These are phyloP conservation scores for Adansonia rubrostipa DNA, from an alignment of 441 rosid genomes.

Conservation along the genomic window DNA sequence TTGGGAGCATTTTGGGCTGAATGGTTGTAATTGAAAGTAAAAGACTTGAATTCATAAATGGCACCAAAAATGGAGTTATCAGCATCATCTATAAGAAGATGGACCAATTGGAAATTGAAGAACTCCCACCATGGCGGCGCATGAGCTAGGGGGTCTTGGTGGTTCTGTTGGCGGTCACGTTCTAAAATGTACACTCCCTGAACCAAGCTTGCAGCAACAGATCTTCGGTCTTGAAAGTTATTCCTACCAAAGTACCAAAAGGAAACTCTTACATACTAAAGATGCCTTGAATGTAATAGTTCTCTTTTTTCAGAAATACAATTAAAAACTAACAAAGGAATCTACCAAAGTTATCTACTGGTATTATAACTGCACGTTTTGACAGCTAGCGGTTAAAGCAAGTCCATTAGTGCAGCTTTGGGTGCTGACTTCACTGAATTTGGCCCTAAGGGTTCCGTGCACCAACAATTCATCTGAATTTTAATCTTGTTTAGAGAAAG, in stretches of 20 bases:
- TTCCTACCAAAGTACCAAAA: conserved; percentile 37
- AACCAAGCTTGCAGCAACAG: conserved; percentile 55
- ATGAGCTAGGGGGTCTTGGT: conserved; percentile 43
- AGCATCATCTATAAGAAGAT: conserved; percentile 33
- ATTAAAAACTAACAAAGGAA: neutral
- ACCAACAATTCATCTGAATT: neutral
- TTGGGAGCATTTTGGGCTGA: too few species aligned
- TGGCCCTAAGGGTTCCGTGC: neutral
- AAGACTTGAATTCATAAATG: too few species aligned
- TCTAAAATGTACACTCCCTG: conserved; percentile 53
- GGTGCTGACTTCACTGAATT: conserved; percentile 2
- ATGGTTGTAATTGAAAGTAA: too few species aligned
- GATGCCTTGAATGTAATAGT: neutral
- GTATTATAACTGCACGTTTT: neutral
- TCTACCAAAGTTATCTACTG: neutral
- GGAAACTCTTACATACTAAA: neutral
- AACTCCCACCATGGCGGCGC: conserved; percentile 59
- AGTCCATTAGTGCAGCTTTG: neutral
- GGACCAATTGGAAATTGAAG: conserved; percentile 48
- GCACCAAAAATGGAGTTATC: too few species aligned
- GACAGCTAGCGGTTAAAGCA: neutral
- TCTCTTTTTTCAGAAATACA: neutral
- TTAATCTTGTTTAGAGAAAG: neutral
- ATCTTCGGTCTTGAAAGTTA: conserved; percentile 45
- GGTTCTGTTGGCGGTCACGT: conserved; percentile 52